Base-by-base conservation (phyloP, 768 basidiomycete species). In the Agrocybe praecox region DNA sequence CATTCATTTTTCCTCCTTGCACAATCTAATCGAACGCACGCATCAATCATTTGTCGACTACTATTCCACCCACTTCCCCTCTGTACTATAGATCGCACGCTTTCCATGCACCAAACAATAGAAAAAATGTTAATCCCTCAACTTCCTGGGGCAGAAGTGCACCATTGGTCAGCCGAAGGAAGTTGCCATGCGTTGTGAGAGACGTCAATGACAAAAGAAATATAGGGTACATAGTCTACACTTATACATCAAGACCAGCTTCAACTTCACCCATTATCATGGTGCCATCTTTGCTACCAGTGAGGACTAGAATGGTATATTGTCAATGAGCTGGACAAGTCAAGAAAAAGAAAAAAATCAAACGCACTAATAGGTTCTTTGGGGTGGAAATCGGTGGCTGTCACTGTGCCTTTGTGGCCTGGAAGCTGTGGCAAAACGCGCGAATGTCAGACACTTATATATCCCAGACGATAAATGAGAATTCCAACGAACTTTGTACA, bases 371-470 rank as follows among this genome's bases (percentile, higher is more conserved):
- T 95, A 11, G 95, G 96, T 65, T 97, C 95, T 66, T 88, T 93
- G 9, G 96, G 95, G 70, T 96, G 94, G 79, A 96, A 97, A 64
- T 96, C 97, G 0, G 94, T 93, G n/a, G 89, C 78, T 1, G 94
- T 95, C 14, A 98, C 95, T 0, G 96, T 96, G 11, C 96, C 96
- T 71, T 94, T 97, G 72, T 99, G 96, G 14, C 96, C 96, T 36
- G 96, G 94, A 55, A 98, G 81, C 92, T 92, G 23, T 4, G 36
- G 10, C 48, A 23, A 32, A 33, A 33, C 58, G 18, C 32, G 29
- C 43, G 0, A 46, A 9, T n/a, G n/a, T 53, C 36, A 52, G 15
- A 43, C 51, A 22, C 6, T 21, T 32, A 40, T 17, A 43, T 45
- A 23, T 40, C 18, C 21, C 15, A 42, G 40, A 0, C 17, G 34